Base-by-base conservation (phyloP, 1,284 basidiomycete genomes). In the Cryptococcus floricola region DNA sequence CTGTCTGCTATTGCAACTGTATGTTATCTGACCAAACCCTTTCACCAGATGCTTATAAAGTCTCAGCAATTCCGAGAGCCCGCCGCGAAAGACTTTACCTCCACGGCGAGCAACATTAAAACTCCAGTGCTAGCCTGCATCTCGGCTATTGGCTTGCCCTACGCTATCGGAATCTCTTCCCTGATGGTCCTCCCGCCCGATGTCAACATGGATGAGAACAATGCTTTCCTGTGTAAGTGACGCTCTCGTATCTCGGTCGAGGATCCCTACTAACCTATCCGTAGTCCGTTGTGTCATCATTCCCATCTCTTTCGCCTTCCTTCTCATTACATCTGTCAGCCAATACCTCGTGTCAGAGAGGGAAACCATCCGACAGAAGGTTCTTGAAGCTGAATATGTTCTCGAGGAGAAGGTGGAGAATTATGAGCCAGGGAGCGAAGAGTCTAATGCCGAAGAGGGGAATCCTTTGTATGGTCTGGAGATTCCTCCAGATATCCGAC, bases 321-420 rank as follows among this genome's bases (percentile, higher is more conserved):
- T 53, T 42, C 31, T 41, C 6, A 19, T 31, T 1, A 38, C 46
- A 37, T 23, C 37, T 12, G 19, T 38, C 19, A 44, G n/a, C 5
- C 37, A 37, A 51, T 64, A 39, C 16, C 37, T 56, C 7, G 37
- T 39, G 25, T 34, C 19, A 23, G 49, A 38, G 37, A 39, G 54
- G 10, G 8, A 3, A 2, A 53, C 37, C 8, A 44, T 70, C 31
- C 55, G 63, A 41, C 73, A 73, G 54, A 54, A 53, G 16, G 64
- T 75, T 57, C 68, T 75, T 25, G 73, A 75, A 55, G 70, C 71
- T n/a, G 73, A 75, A 54, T 75, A 75, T 52, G 69, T 73, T 0
- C 46, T 75, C 27, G 72, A 73, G 56, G 72, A 74, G 53, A 59
- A 68, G 13, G 69, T 75, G 14, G 71, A 74, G 56, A 74, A 75